Base-by-base conservation (phyloP, 1,284 basidiomycete genomes). In the Sanghuangporus sanghuang region DNA sequence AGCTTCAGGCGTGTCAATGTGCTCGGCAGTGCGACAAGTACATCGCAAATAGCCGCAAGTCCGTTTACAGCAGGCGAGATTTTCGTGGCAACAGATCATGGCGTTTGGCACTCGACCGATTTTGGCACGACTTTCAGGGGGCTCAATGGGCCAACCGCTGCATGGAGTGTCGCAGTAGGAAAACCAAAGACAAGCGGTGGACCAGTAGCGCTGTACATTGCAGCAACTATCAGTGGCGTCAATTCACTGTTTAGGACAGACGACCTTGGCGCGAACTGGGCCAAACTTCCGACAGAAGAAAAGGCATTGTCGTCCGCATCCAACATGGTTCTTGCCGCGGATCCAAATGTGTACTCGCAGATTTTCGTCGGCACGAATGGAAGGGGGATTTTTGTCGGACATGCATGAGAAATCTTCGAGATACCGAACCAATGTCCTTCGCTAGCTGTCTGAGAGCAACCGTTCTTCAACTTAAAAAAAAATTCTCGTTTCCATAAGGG, bases 291-390 rank as follows among this genome's bases (percentile, higher is more conserved):
- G 66, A 69, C 50, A 46, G 67, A 9, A 63, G 67, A 52, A 66
- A 62, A 27, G 46, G 67, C 57, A 48, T 60, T 48, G 23, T 62
- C 57, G 16, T 58, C 54, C 11, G 61, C 61, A 27, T 61, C 64
- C 16, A 48, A 39, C 54, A 62, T 62, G 64, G 55, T 65, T 5
- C 64, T 65, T 35, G 68, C 70, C 4, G 66, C 67, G 39, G 67
- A 69, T 48, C 55, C 62, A 35, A 64, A 59, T 38, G 56, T 59
- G 6, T 66, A 67, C 40, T 50, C 50, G 12, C 59, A 61, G 54
- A 67, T 71, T 16, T 71, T 69, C 53, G 65, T 71, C 35, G 69
- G 69, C 3, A 69, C 69, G 11, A 69, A 69, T 48, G 69, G 68
- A 42, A 53, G 64, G 21, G 64, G 64, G 6, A 65, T 65, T 8